Conservation (phyloP, 1,284 basidiomycete genomes). For the Melampsora americana region DNA sequence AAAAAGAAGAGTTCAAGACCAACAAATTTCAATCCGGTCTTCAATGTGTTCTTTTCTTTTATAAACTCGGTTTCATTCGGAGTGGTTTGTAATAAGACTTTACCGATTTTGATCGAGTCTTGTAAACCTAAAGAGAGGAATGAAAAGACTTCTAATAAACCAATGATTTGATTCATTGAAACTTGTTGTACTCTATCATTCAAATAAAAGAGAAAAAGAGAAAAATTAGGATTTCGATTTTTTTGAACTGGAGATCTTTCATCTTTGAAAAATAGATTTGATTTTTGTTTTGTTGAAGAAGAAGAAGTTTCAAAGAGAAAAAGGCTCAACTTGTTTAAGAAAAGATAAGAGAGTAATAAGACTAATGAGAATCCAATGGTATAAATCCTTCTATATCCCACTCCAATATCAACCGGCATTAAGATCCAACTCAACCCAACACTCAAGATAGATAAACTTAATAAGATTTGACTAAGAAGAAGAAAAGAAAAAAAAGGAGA, state of each 20-base stretch:
- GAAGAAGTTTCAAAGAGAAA: conserved; percentile 78
- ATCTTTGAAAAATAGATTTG: background rate
- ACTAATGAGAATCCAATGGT: background rate
- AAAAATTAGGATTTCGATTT: background rate
- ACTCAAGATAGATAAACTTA: background rate
- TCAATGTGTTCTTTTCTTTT: too few relatives aligned
- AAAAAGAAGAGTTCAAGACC: too few relatives aligned
- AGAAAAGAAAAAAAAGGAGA: background rate
- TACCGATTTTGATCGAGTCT: conserved; percentile 71
- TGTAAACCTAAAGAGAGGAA: conserved; percentile 78
- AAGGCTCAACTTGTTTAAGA: conserved; percentile 55
- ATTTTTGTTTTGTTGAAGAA: conserved; percentile 58
- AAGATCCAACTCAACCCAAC: background rate
- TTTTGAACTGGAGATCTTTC: too few relatives aligned
- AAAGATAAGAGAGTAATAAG: background rate
- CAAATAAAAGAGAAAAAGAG: too few relatives aligned
- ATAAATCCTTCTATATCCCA: too few relatives aligned
- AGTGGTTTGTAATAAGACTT: conserved; percentile 79
- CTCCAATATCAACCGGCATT: background rate
- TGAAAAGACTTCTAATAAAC: conserved; percentile 67
- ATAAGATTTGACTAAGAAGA: background rate
- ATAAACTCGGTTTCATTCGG: conserved; percentile 55
- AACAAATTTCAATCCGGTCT: too few relatives aligned
- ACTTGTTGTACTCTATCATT: conserved; percentile 60
- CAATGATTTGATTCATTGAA: conserved; percentile 69